Base-by-base conservation (phyloP, 352 stramenopile species). In the Globisporangium heterothallicum region DNA sequence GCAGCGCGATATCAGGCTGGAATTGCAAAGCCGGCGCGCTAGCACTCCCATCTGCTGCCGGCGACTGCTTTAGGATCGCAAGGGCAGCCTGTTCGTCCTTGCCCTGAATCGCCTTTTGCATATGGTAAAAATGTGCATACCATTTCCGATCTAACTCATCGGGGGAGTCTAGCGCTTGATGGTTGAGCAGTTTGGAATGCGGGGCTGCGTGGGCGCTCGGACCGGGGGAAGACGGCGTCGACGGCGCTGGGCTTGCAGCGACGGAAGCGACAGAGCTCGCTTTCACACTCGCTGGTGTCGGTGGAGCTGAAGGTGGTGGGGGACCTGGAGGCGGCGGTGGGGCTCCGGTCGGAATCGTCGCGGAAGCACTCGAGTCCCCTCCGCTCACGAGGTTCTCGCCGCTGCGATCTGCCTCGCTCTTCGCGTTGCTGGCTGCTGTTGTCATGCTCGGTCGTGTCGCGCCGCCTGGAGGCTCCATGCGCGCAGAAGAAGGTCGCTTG, bases 61-160 rank as follows among this genome's bases (percentile, higher is more conserved):
- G 61, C 49, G 74, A 58, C 51, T 83, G 71, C 56, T 93, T 89
- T 16, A 92, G 58, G 3, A 88, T 65, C 16, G 62, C 66, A 13
- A 92, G 61, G 19, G 62, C 58, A 1, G 66, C 55, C 2, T 63
- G 44, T 25, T 90, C 76, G 61, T 91, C 78, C 43, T 89, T 89
- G 49, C 70, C 69, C 24, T 85, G 74, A 27, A 93, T 78, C 24
- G 75, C 63, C 57, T 92, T 93, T 43, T 92, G 83, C 72, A 91
- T 84, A 58, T 89, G 76, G 48, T 90, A 88, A 44, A 86, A 92
- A 42, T 93, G 83, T 36, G 78, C 79, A 38, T 86, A 90, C 83
- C 83, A 94, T 49, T 94, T 94, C 42, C 83, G 77, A 36, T 94
- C 83, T 34, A 92, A 55, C 40, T 94, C 83, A 24, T 94, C 83